Evolutionary conservation across 2,329 filamentous ascomycete genomes (phyloP).

Genomic region (Kalmusia sp.): DNA sequence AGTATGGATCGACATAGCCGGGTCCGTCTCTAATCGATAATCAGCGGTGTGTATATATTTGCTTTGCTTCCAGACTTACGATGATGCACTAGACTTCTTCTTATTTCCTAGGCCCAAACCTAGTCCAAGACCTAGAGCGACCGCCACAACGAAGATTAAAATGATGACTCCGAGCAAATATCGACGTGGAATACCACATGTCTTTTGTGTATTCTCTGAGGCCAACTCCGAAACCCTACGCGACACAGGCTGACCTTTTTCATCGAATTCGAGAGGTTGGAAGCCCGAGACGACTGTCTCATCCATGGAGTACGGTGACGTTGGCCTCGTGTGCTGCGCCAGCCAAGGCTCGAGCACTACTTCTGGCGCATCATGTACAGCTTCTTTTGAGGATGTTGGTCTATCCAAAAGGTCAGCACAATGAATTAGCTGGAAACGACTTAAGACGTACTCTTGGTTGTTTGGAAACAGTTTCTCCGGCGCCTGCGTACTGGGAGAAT

Average conservation of each 20-base stretch:
- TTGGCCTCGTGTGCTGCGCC: conserved; percentile 5
- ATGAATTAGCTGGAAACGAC: neutral
- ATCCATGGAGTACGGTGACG: conserved; percentile 18
- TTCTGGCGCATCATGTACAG: conserved; percentile 23
- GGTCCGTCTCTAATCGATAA: conserved; percentile 7
- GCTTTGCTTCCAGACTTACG: conserved; percentile 6
- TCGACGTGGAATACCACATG: conserved; percentile 13
- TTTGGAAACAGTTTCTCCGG: conserved; percentile 21
- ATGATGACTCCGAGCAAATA: conserved; percentile 19
- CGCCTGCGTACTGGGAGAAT: conserved; percentile 18
- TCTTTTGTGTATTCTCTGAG: conserved; percentile 9
- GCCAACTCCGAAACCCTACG: conserved; percentile 12
- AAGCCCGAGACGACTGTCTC: conserved; percentile 21
- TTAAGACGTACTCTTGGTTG: conserved; percentile 14
- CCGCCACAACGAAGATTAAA: conserved; percentile 29
- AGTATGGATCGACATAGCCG: conserved; percentile 27
- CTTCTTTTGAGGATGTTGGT: conserved; percentile 24
- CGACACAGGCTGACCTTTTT: conserved; percentile 13
- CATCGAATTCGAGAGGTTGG: conserved; percentile 18
- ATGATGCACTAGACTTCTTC: conserved; percentile 26
- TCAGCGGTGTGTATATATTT: neutral
- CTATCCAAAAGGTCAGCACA: conserved; percentile 1
- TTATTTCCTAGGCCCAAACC: conserved; percentile 42
- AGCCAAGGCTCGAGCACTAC: conserved; percentile 20
- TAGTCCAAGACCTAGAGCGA: conserved; percentile 40